Percentiles rank a stretch among this genome's conserved stretches.
Conservation (phyloP, 208 protist genomes). For the Vickermania spadyakhi region DNA sequence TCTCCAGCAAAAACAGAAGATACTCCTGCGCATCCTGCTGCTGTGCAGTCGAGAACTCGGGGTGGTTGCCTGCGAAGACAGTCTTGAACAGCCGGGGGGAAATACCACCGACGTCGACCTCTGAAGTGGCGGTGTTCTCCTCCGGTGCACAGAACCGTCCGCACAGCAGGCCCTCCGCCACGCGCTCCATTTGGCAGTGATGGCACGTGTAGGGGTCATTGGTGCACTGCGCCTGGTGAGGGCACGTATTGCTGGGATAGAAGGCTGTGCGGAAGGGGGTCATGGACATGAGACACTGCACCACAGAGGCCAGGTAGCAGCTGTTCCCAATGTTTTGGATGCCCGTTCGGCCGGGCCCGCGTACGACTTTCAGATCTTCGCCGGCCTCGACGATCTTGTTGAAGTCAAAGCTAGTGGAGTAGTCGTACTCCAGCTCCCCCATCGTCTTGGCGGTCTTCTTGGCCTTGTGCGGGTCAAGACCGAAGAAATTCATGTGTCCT, state of each 20-base stretch:
- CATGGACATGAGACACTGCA: slow-evolving; percentile 92
- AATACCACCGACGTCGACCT: slow-evolving; percentile 62
- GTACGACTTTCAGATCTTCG: slow-evolving; percentile 73
- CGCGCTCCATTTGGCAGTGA: slow-evolving; percentile 87
- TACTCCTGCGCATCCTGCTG: slow-evolving; percentile 97
- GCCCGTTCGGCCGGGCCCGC: slow-evolving; percentile 90
- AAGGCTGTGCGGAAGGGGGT: slow-evolving; percentile 70
- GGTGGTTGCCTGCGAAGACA: slow-evolving; percentile 88
- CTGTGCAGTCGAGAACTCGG: slow-evolving; percentile 91
- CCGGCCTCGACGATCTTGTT: slow-evolving; percentile 87
- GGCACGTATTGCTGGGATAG: slow-evolving; percentile 25
- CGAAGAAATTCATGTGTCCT: slow-evolving; percentile 93
- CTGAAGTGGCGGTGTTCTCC: slow-evolving; percentile 18
- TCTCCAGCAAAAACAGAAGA: slow-evolving; percentile 87
- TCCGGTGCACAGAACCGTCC: slow-evolving; percentile 84
- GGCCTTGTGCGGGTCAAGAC: slow-evolving; percentile 88
- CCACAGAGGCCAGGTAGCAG: slow-evolving; percentile 94
- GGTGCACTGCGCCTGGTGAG: slow-evolving; percentile 41
- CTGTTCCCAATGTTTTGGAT: slow-evolving; percentile 97
- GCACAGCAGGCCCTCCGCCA: slow-evolving; percentile 86
- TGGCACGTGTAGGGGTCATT: slow-evolving; percentile 59
- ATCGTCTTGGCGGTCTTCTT: slow-evolving; percentile 95
- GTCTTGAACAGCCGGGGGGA: slow-evolving; percentile 91
- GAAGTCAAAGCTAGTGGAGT: slow-evolving; percentile 92
- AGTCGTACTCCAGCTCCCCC: slow-evolving; percentile 95